Evolutionary conservation across 2,329 filamentous ascomycete species (phyloP), one percentile per base, ranked within the genome.

Genomic region (Colletotrichum sp.): DNA sequence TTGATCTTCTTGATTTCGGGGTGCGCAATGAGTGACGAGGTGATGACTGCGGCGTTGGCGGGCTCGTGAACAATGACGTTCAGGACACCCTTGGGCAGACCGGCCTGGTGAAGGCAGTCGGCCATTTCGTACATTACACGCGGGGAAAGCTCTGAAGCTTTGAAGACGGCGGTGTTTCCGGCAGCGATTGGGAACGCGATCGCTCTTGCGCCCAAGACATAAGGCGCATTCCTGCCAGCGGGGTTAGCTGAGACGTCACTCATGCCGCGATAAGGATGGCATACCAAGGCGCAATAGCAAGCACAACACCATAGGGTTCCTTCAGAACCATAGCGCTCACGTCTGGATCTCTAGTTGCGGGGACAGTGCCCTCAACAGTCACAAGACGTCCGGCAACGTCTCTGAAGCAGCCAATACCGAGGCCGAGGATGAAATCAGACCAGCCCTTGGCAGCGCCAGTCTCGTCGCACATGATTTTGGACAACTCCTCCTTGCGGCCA

Each of bases 231-330:
- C 90, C 90, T 91, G 68, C 10, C 34, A 24, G 13, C 10, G 6
- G n/a, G 44, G 39, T 79, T 36, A 80, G 71, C 55, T 48, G 18
- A 55, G 3, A 34, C n/a, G 18, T 30, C 44, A 16, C 44, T 18
- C 6, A n/a, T 34, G 18, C 22, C 16, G 28, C 34, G 22, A 12
- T 22, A 13, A 12, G 9, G 12, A 12, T 64, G n/a, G 68, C 55
- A 63, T 87, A 96, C 95, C 95, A 98, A 12, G 95, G 95, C 4
- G 94, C 94, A 83, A 98, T 95, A 4, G 92, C 93, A 34, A 98
- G 86, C 18, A 96, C 89, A 9, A 97, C 95, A 2, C 95, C 95
- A 79, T 92, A 95, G 0, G 95, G 95, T 82, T 94, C 92, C 82
- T 92, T 93, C 77, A 90, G 86, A 5, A 95, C 84, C 77, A 95